Evolutionary conservation across 108 stramenopile species (phyloP).

Genomic region (Nitzschia sp.): DNA sequence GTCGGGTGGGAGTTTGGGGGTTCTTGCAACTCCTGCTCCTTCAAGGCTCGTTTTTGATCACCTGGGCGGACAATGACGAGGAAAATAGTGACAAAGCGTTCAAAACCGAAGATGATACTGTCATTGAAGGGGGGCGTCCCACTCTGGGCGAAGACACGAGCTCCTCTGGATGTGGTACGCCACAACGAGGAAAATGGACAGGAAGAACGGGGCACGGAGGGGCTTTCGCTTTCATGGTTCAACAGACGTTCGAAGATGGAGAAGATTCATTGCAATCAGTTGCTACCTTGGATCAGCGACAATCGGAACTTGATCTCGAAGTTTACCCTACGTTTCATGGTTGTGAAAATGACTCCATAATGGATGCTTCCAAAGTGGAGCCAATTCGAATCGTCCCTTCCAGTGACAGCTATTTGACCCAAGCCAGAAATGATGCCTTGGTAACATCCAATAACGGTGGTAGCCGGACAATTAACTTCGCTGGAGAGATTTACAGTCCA

Average conservation of each 20-base stretch:
- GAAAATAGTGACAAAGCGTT: not conserved
- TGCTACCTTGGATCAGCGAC: not conserved
- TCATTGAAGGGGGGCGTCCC: no score
- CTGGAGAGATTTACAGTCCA: conserved; percentile 15
- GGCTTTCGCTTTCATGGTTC: not conserved
- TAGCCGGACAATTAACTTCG: conserved; percentile 2
- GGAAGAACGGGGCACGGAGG: not conserved
- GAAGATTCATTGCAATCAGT: not conserved
- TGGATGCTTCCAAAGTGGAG: not conserved
- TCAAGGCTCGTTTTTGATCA: conserved; percentile 2
- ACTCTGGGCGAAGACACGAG: no score
- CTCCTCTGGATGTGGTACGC: not conserved
- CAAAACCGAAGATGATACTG: no score
- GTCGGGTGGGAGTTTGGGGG: conserved; percentile 4
- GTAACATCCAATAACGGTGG: not conserved
- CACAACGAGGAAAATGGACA: not conserved
- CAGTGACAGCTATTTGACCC: not conserved
- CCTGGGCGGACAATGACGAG: not conserved
- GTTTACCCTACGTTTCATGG: not conserved
- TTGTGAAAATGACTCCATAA: not conserved
- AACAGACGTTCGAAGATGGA: conserved; percentile 1
- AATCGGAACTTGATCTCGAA: not conserved
- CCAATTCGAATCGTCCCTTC: not conserved
- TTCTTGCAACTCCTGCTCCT: conserved; percentile 6
- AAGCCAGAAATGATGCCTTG: not conserved